A percentile compares a stretch with the other conserved stretches of the same genome.
Conservation (phyloP, 2,329 filamentous ascomycete genomes). For the Paraphoma sp. region DNA sequence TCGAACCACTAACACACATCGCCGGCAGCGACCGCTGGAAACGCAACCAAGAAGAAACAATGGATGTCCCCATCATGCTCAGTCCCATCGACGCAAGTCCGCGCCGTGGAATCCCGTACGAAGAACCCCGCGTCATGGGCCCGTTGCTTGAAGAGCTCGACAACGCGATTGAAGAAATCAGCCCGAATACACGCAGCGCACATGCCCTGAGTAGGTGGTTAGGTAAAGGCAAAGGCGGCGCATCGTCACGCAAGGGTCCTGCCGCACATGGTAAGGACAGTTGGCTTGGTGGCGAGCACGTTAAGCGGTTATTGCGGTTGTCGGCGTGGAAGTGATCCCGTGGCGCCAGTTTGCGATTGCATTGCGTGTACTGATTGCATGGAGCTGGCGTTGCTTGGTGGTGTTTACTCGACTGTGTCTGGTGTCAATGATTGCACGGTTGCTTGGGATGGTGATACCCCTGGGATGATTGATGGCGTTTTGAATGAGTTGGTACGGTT, state of each 20-base stretch:
- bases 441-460: constrained; percentile 4
- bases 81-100: constrained; percentile 30
- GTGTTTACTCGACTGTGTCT: constrained; percentile 11
- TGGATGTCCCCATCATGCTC: constrained; percentile 51
- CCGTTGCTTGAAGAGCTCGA: constrained; percentile 42
- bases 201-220: constrained; percentile 43
- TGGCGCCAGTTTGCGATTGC: too few relatives aligned
- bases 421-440: constrained; percentile 18
- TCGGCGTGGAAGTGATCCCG: constrained; percentile 34
- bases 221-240: constrained; percentile 11
- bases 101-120: background rate
- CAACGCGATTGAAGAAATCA: constrained; percentile 30
- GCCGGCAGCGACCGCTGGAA: constrained; percentile 51
- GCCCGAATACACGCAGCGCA: constrained; percentile 20
- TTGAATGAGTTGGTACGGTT: background rate
- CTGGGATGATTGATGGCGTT: constrained; percentile 7
- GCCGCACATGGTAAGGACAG: constrained; percentile 35
- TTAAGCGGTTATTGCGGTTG: constrained; percentile 45
- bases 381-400: background rate
- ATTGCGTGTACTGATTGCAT: too few relatives aligned
- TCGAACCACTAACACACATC: constrained; percentile 69
- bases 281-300: constrained; percentile 45
- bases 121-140: constrained; percentile 44
- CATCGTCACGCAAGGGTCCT: too few relatives aligned
- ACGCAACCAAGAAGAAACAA: constrained; percentile 49